Conservation (phyloP, 2,329 filamentous ascomycete species). For the Cladobotryum mycophilum region DNA sequence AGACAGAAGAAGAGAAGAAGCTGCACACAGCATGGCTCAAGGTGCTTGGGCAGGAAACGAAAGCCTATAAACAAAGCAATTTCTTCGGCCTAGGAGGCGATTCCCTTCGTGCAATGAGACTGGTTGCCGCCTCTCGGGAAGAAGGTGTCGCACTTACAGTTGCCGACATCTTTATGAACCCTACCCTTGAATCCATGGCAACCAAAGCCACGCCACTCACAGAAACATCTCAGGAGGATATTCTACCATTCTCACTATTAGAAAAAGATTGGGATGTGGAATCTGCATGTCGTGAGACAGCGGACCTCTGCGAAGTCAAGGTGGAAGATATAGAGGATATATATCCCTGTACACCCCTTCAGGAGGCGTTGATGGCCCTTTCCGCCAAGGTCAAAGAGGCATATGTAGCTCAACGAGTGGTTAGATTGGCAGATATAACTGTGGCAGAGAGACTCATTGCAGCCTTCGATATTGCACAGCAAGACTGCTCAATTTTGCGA, state of each 20-base stretch:
- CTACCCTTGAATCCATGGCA: conserved; percentile 39
- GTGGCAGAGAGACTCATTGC: conserved; percentile 33
- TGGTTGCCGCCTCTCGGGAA: conserved; percentile 38
- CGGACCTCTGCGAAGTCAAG: conserved; percentile 34
- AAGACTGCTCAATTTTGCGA: conserved; percentile 37
- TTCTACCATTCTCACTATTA: conserved; percentile 36
- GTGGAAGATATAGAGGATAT: conserved; percentile 42
- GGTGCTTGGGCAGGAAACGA: conserved; percentile 29
- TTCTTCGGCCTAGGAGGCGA: conserved; percentile 46
- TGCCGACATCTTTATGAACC: conserved; percentile 39
- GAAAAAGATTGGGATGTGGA: conserved; percentile 27
- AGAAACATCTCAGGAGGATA: conserved; percentile 19
- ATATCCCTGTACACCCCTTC: conserved; percentile 49
- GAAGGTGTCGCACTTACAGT: conserved; percentile 37
- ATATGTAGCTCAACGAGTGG: conserved; percentile 46
- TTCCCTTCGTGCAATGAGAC: conserved; percentile 46
- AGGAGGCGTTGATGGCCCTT: conserved; percentile 49
- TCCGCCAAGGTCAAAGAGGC: conserved; percentile 44
- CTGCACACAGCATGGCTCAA: conserved; percentile 32
- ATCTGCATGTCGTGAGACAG: conserved; percentile 31
- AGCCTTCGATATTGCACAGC: conserved; percentile 36
- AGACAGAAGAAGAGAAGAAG: conserved; percentile 32
- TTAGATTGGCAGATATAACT: conserved; percentile 32
- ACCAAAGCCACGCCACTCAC: conserved; percentile 16
- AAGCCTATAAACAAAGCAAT: conserved; percentile 33